Evolutionary conservation across 352 stramenopile species (phyloP).

Genomic region (Phytophthora chlamydospora): DNA sequence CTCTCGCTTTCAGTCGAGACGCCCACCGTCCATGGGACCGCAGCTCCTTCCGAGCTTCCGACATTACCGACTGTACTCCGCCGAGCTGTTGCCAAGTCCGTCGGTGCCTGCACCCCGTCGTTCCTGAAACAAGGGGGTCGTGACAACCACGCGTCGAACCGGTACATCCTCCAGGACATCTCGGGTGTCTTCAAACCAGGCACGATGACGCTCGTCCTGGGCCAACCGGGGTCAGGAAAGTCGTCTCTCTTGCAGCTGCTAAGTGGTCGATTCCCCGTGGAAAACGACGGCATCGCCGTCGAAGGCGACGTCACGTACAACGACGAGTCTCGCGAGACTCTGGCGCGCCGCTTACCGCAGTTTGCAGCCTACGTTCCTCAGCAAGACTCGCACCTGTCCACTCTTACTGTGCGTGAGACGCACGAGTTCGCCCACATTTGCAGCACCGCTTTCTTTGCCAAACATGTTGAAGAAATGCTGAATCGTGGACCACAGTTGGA

Average conservation of each 20-base stretch:
- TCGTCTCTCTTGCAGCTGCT: constrained; percentile 51
- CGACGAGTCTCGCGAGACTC: constrained; percentile 24
- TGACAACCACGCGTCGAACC: constrained; percentile 8
- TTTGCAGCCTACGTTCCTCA: constrained; percentile 51
- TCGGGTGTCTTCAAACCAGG: constrained; percentile 49
- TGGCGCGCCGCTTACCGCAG: constrained; percentile 40
- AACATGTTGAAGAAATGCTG: constrained; percentile 52
- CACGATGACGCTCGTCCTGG: constrained; percentile 51
- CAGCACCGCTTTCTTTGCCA: constrained; percentile 42
- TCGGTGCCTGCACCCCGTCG: constrained; percentile 5
- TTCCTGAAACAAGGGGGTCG: constrained; percentile 6
- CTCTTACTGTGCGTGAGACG: constrained; percentile 75
- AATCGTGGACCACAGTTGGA: constrained; percentile 1
- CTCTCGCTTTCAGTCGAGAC: constrained; percentile 43
- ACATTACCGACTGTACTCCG: constrained; percentile 36
- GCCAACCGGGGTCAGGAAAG: constrained; percentile 56
- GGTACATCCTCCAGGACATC: constrained; percentile 47
- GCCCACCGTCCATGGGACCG: constrained; percentile 1
- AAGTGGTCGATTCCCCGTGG: constrained; percentile 43
- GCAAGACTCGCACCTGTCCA: constrained; percentile 61
- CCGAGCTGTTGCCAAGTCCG: constrained; percentile 16
- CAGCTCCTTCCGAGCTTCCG: constrained; percentile 31
- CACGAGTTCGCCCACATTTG: constrained; percentile 92
- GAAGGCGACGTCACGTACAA: constrained; percentile 47
- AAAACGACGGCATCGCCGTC: constrained; percentile 24